Evolutionary conservation across 148 eudicot species (phyloP), one percentile per base, ranked within the genome.

Genomic region (Mesembryanthemum crystallinum): DNA sequence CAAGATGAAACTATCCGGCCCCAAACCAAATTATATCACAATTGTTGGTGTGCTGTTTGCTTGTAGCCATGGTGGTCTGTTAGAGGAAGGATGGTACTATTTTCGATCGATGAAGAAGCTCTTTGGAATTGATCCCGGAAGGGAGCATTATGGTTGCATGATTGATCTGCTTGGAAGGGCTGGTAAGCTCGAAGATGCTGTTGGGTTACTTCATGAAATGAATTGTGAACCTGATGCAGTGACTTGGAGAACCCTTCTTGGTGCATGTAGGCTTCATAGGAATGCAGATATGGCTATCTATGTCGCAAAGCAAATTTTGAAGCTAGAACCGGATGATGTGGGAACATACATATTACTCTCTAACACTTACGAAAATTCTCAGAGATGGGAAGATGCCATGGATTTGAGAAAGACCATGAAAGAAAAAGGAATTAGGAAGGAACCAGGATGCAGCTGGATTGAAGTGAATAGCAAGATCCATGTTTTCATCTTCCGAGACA

Each of bases 391-490:
- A 29, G 88, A 86, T 39, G 84, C 81, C 51, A 76, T 74, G 72
- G 73, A 79, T 24, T 69, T 86, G 77, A 81, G 86, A 27, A 81
- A 45, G 35, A 61, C 76, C 17, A 86, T 86, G 86, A 79, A 20
- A 54, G 82, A 78, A 20, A 69, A 76, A 27, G 86, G 88, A 71
- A 70, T 86, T 23, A 81, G 64, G 64, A 86, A 86, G 71, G 86
- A 83, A 76, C 88, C 88, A 6, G 86, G 86, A 35, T 86, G 88
- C 66, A 86, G 86, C 47, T 86, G 88, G 88, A 86, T 86, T 73
- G 88, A 86, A 81, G 83, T 85, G 2, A 73, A 82, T n/a, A 85
- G 77, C 62, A 43, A 71, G 78, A 82, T 85, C 30, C 85, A 85
- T 39, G 72, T 85, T 74, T 85, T 85, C 27, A 54, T 67, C 3